Evolutionary conservation across 179 eudicot genomes (phyloP).

Genomic region (Beta macrorhiza): DNA sequence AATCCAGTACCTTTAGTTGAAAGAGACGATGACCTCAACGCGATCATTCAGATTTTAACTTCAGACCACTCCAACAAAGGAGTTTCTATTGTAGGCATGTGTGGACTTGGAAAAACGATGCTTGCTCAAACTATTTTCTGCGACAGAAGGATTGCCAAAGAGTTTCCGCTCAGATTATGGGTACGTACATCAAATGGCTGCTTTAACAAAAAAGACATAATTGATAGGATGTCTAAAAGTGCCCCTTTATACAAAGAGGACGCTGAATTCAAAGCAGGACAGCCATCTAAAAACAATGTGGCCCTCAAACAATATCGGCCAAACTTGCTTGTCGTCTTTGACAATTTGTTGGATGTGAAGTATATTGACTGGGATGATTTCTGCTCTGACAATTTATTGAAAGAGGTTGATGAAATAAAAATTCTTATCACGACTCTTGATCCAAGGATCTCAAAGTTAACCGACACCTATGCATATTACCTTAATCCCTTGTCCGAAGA

Average conservation of each 20-base stretch:
- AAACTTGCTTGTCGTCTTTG: background rate
- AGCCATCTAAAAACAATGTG: too few species aligned
- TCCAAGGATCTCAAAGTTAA: background rate
- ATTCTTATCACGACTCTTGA: constrained; percentile 15
- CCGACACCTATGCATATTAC: background rate
- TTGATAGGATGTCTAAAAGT: background rate
- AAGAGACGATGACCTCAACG: background rate
- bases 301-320: background rate
- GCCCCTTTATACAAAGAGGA: too few species aligned
- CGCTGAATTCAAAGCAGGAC: too few species aligned
- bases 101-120: constrained; percentile 22
- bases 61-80: background rate
- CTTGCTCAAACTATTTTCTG: background rate
- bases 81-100: constrained; percentile 19
- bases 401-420: background rate
- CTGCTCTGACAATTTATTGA: too few species aligned
- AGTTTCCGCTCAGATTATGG: background rate
- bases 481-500: background rate
- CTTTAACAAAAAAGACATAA: background rate
- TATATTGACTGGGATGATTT: background rate
- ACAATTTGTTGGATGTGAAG: background rate
- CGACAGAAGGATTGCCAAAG: background rate
- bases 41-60: background rate
- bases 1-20: background rate
- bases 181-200: background rate